These are phyloP conservation scores for Rubia peregrina DNA, from an alignment of 305 asterid species.

Conservation along the genomic window DNA sequence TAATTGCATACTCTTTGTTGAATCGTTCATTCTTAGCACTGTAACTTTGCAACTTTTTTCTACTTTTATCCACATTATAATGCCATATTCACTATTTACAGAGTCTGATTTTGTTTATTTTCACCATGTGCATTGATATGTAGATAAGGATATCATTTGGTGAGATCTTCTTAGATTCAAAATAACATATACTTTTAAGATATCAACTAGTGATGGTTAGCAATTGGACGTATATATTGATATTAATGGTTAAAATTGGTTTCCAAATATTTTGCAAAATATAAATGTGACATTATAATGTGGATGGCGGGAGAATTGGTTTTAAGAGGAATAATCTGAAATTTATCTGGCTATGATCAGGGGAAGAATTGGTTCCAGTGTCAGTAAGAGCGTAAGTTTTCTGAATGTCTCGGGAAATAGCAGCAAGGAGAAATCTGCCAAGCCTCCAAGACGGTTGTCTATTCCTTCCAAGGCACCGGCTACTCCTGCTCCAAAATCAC, in stretches of 20 bases:
- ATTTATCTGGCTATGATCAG: slow-evolving; percentile 23
- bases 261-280: neutral
- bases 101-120: neutral
- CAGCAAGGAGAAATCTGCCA: slow-evolving; percentile 59
- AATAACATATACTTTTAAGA: neutral
- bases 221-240: neutral
- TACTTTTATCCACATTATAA: neutral
- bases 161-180: neutral
- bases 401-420: slow-evolving; percentile 48
- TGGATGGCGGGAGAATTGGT: neutral
- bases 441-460: slow-evolving; percentile 85
- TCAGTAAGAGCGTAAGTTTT: slow-evolving; percentile 66
- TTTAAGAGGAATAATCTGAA: neutral
- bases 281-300: neutral
- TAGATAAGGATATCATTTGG: neutral
- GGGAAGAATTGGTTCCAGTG: slow-evolving; percentile 46
- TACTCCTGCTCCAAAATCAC: slow-evolving; percentile 46
- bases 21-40: neutral
- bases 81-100: neutral
- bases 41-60: too few relatives aligned
- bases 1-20: neutral
- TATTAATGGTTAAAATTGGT: neutral
- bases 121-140: neutral
- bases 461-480: slow-evolving; percentile 62
- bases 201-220: neutral